These are phyloP conservation scores for Blumeria hordei DNA, from an alignment of 2,329 filamentous ascomycete species.

Conservation along the genomic window DNA sequence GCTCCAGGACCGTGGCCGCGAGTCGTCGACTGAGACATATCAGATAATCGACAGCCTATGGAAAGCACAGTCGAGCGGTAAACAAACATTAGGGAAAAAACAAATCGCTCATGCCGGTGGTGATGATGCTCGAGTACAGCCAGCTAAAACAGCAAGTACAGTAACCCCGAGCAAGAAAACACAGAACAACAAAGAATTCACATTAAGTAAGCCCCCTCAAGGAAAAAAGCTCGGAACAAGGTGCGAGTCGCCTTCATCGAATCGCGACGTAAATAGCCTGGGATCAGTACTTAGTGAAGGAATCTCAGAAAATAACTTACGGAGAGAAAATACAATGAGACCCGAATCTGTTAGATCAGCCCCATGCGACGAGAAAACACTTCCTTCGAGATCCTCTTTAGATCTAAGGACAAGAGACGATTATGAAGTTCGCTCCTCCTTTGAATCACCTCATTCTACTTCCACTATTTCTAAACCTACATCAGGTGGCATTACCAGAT, in stretches of 20 bases:
- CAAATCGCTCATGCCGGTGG: constrained; percentile 7
- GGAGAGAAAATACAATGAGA: constrained; percentile 7
- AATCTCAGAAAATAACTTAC: constrained; percentile 6
- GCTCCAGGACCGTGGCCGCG: constrained; percentile 62
- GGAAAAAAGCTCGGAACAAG: constrained; percentile 24
- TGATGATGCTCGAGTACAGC: constrained; percentile 13
- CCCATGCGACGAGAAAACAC: constrained; percentile 16
- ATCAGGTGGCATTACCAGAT: constrained; percentile 21
- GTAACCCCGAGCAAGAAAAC: constrained; percentile 16
- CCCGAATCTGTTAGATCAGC: constrained; percentile 10
- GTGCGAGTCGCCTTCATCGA: constrained; percentile 17
- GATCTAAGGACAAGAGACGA: constrained; percentile 34
- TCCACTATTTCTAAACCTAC: constrained; percentile 30
- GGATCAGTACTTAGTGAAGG: constrained; percentile 16
- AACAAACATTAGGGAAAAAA: constrained; percentile 7
- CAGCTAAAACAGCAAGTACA: constrained; percentile 7
- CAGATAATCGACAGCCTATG: constrained; percentile 23
- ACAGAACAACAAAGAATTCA: constrained; percentile 34
- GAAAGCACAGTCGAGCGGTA: constrained; percentile 13
- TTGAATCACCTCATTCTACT: constrained; percentile 10
- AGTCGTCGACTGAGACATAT: constrained; percentile 34
- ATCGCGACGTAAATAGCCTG: constrained; percentile 10
- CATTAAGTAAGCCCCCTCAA: constrained; percentile 59
- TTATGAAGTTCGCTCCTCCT: constrained; percentile 20
- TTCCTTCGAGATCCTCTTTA: constrained; percentile 29